Evolutionary conservation across 2,329 filamentous ascomycete genomes (phyloP).

Genomic region (Venturia asperata): DNA sequence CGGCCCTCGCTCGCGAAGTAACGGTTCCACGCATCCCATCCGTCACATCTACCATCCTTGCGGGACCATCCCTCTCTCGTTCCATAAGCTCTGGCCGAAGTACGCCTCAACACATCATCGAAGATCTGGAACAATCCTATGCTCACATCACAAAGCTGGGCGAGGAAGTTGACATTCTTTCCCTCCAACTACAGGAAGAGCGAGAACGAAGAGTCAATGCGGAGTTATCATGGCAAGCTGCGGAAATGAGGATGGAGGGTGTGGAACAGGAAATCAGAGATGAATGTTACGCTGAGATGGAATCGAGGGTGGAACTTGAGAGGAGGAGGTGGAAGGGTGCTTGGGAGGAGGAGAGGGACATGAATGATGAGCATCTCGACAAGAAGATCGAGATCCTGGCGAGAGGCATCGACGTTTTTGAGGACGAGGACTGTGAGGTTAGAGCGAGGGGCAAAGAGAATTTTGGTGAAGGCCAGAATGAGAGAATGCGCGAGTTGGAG

Average conservation of each 20-base stretch:
- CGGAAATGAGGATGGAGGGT: constrained; percentile 58
- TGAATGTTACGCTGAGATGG: constrained; percentile 82
- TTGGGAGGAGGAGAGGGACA: constrained; percentile 68
- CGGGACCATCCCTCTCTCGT: constrained; percentile 30
- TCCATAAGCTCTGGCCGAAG: constrained; percentile 33
- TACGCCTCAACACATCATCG: constrained; percentile 36
- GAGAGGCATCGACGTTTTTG: constrained; percentile 42
- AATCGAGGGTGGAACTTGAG: constrained; percentile 66
- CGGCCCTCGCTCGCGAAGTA: constrained; percentile 83
- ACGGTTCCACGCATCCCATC: constrained; percentile 85
- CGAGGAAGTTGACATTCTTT: constrained; percentile 69
- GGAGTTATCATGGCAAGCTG: constrained; percentile 64
- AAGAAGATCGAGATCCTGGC: constrained; percentile 73
- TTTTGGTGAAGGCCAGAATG: constrained; percentile 9
- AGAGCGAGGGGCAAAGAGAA: constrained; percentile 8
- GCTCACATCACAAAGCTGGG: constrained; percentile 73
- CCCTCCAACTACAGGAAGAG: constrained; percentile 63
- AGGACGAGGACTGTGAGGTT: constrained; percentile 27
- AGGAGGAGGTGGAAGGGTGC: constrained; percentile 73
- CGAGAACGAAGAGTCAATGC: constrained; percentile 61
- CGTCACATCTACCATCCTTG: constrained; percentile 62
- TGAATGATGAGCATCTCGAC: constrained; percentile 77
- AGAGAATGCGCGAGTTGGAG: constrained; percentile 35
- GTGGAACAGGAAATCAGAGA: constrained; percentile 82
- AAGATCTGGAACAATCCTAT: constrained; percentile 73